A percentile compares a stretch with the other conserved stretches of the same genome.
phyloP scores from a whole-genome alignment of 2,329 filamentous ascomycete species.

The Thermomyces lanuginosus region DNA sequence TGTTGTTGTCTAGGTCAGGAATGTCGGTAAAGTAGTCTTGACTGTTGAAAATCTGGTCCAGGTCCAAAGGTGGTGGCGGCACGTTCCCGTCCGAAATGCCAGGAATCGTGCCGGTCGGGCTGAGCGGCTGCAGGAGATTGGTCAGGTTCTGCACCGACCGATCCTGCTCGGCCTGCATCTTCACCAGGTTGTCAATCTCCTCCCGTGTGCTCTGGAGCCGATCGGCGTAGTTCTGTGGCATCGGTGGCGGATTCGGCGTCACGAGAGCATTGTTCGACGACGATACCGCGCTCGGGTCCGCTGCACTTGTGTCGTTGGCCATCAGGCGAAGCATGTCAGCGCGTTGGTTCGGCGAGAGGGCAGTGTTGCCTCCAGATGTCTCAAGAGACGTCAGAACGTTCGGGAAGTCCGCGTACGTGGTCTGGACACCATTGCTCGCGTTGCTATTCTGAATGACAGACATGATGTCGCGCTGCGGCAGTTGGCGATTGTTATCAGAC shows the following conservation, averaged over 20 bases:
- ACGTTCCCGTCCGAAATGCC: constrained; percentile 38
- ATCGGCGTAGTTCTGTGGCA: constrained; percentile 33
- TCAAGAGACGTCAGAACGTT: constrained; percentile 31
- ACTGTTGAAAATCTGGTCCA: constrained; percentile 42
- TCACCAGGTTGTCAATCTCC: constrained; percentile 63
- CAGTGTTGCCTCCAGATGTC: constrained; percentile 26
- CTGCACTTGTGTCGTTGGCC: constrained; percentile 29
- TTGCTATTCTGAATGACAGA: constrained; percentile 33
- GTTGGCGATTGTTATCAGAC: constrained; percentile 9
- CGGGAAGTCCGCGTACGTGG: constrained; percentile 27
- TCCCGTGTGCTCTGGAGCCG: constrained; percentile 49
- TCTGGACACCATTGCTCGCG: constrained; percentile 24
- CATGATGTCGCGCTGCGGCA: constrained; percentile 33
- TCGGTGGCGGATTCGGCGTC: constrained; percentile 37
- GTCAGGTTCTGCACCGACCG: constrained; percentile 59
- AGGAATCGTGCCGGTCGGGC: constrained; percentile 62
- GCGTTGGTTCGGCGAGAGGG: constrained; percentile 30
- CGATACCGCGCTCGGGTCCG: constrained; percentile 21
- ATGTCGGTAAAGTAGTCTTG: constrained; percentile 38
- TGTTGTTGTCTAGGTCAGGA: constrained; percentile 15
- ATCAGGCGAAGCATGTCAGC: constrained; percentile 33
- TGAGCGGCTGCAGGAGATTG: constrained; percentile 59
- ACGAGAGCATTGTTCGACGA: constrained; percentile 40
- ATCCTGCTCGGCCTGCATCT: constrained; percentile 64
- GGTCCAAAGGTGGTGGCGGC: constrained; percentile 33